phyloP scores from a whole-genome alignment of 331 rosid species.

The Cydonia oblonga region DNA sequence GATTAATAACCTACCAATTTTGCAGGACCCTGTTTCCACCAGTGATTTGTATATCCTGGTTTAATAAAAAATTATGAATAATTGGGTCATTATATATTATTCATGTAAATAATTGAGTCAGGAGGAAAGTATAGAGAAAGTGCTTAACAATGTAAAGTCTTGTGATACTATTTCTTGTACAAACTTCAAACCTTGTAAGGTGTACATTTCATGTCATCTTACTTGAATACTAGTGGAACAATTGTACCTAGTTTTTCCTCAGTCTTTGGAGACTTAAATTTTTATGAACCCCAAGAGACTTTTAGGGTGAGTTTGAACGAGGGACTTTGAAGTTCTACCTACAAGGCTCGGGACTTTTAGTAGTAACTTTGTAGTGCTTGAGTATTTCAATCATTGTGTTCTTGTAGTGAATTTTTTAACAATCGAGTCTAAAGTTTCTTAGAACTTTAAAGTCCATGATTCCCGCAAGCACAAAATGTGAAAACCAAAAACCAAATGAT shows the following conservation, averaged over 20 bases:
- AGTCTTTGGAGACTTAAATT: too few relatives aligned
- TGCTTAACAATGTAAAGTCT: conserved; percentile 27
- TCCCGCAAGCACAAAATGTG: too few relatives aligned
- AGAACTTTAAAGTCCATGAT: too few relatives aligned
- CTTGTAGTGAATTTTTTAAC: not conserved
- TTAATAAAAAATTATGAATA: conserved; percentile 37
- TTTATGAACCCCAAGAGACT: not conserved
- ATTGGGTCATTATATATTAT: conserved; percentile 25
- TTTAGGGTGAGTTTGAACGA: not conserved
- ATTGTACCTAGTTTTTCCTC: not conserved
- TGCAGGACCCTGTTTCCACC: conserved; percentile 55
- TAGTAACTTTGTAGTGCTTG: not conserved
- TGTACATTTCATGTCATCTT: conserved; percentile 7
- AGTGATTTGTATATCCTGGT: conserved; percentile 13
- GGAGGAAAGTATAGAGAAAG: conserved; percentile 29
- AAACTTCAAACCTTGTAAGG: not conserved
- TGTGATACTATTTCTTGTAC: conserved; percentile 25
- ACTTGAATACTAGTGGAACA: not conserved
- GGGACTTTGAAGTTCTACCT: not conserved
- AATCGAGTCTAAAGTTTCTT: not conserved
- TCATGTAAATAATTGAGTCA: conserved; percentile 36
- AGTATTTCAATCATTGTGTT: not conserved
- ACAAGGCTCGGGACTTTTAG: not conserved
- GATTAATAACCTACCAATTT: conserved; percentile 44
- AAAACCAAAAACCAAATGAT: not conserved